Conservation (phyloP, 257 asterid species). For the Verbena officinalis region DNA sequence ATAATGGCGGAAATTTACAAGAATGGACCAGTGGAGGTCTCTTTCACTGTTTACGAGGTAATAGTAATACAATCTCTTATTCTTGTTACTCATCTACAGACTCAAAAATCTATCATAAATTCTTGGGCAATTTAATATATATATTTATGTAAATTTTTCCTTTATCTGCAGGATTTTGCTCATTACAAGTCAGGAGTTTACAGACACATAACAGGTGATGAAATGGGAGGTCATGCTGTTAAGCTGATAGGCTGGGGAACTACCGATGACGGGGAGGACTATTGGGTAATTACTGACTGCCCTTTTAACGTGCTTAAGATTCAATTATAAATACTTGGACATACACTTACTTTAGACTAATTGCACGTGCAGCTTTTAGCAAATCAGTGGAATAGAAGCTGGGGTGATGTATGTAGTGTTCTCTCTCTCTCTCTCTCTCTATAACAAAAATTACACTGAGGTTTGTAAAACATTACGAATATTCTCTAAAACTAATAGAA, state of each 20-base stretch:
- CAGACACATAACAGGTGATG: conserved; percentile 69
- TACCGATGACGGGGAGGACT: conserved; percentile 75
- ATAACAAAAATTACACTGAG: too few relatives aligned
- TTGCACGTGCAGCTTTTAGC: conserved; percentile 72
- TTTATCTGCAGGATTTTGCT: conserved; percentile 75
- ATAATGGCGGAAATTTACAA: conserved; percentile 84
- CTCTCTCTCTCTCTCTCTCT: conserved; percentile 10
- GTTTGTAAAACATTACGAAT: too few relatives aligned
- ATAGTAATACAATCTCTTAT: conserved; percentile 11
- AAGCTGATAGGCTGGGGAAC: conserved; percentile 98
- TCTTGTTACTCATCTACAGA: conserved; percentile 4
- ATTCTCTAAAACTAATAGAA: too few relatives aligned
- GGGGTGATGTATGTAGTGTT: conserved; percentile 98
- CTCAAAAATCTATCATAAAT: not conserved
- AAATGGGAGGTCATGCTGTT: conserved; percentile 93
- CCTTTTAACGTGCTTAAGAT: conserved; percentile 20
- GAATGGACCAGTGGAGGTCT: conserved; percentile 94
- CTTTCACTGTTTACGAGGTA: conserved; percentile 98
- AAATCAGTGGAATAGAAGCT: conserved; percentile 95
- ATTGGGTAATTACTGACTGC: conserved; percentile 72
- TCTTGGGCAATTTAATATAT: not conserved
- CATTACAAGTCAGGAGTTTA: conserved; percentile 93
- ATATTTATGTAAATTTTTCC: conserved; percentile 6
- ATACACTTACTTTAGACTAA: conserved; percentile 26
- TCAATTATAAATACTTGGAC: conserved; percentile 26